Percentiles rank a stretch among this genome's conserved stretches.
Evolutionary conservation across 225 moss, liverwort and hornwort genomes (phyloP).

Genomic region (Rhytidiadelphus loreus): DNA sequence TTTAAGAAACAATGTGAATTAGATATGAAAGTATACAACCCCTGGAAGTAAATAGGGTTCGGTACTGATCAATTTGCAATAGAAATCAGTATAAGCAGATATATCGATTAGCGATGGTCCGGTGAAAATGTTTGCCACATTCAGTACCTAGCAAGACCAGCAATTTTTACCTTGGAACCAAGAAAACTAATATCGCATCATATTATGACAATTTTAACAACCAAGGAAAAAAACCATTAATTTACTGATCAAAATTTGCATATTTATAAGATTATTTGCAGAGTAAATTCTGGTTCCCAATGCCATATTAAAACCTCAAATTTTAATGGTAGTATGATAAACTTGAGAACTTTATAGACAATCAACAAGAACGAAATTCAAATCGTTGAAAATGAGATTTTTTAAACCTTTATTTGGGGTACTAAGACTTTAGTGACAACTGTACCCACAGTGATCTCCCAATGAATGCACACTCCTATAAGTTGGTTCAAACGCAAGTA

Average conservation of each 20-base stretch:
- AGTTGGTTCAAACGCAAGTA: background rate
- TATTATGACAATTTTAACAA: background rate
- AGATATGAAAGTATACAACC: background rate
- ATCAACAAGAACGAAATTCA: background rate
- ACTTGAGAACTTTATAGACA: background rate
- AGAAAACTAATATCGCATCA: background rate
- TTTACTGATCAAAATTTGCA: background rate
- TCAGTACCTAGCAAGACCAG: background rate
- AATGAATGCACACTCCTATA: background rate
- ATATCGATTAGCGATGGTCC: background rate
- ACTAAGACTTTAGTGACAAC: background rate
- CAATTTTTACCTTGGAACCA: background rate
- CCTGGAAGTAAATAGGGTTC: background rate
- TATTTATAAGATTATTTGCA: background rate
- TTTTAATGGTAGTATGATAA: background rate
- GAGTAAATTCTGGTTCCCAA: background rate
- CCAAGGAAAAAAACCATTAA: background rate
- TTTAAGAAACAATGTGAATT: background rate
- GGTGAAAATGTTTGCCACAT: background rate
- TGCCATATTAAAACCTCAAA: background rate
- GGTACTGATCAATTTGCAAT: background rate
- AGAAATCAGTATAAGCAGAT: background rate
- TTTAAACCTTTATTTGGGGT: background rate
- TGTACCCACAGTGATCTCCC: background rate
- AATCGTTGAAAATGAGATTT: background rate